Evolutionary conservation across 768 basidiomycete species (phyloP), one percentile per base, ranked within the genome.

Genomic region (Pisolithus tinctorius): DNA sequence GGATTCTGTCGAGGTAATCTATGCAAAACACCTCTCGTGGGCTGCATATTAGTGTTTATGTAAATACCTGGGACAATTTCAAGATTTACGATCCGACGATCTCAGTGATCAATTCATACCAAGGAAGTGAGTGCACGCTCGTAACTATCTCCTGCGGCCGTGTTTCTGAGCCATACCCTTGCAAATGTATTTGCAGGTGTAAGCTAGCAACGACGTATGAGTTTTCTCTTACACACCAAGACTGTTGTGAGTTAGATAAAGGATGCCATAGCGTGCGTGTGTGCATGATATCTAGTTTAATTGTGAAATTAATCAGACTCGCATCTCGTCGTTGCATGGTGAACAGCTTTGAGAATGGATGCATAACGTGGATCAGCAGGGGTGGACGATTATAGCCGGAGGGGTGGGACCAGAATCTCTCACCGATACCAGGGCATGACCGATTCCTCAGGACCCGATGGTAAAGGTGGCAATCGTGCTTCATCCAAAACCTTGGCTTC

Each of bases 371-470:
- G 86, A 76, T 88, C 49, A 82, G 74, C 69, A 4, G 72, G 72
- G 78, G 8, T 86, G 83, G 84, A 83, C 82, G 8, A 51, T 86
- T 42, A 66, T 71, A 45, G 70, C 68, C 4, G 66, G 62, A 2
- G 80, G 77, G 9, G 52, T 87, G 45, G 81, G 63, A 1, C 62
- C 76, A 0, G 80, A 90, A 64, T 41, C 71, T 2, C 58, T 58
- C 20, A 74, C 75, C 0, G 75, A 83, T 53, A 82, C 88, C 41
- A 63, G 74, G 9, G 64, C 74, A 1, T 72, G 88, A 17, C 74
- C 79, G 2, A 70, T 90, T 23, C 71, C 87, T 0, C 74, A 79
- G 56, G 88, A 89, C 55, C 88, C 88, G 0, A 84, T 88, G 82
- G 82, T 82, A 54, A 9, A 9, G 20, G 70, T 25, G 25, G 25